Evolutionary conservation across 371 early-diverging fungal species (phyloP).

Genomic region (Choanephora cucurbitarum): DNA sequence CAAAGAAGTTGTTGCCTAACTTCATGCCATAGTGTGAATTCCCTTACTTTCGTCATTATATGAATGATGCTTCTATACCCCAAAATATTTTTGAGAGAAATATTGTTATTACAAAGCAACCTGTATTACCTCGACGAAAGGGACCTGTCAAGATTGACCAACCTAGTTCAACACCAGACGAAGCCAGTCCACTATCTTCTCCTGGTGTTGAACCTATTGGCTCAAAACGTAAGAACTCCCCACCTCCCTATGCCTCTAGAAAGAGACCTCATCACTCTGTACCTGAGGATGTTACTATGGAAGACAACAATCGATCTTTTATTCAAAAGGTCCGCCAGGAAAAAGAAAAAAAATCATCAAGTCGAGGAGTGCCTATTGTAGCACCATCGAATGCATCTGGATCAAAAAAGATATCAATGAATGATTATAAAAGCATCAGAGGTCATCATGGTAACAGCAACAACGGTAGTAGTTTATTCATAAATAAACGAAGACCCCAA

Average conservation of each 20-base stretch:
- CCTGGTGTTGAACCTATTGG: neutral
- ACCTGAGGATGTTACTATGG: slow-evolving; percentile 1
- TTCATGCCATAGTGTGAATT: slow-evolving; percentile 16
- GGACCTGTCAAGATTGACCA: slow-evolving; percentile 12
- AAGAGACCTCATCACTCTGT: neutral
- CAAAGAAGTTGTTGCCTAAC: neutral
- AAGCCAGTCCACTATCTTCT: neutral
- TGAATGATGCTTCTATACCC: slow-evolving; percentile 8
- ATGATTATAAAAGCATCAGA: slow-evolving; percentile 23
- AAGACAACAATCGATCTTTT: slow-evolving; percentile 4
- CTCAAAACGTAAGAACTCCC: neutral
- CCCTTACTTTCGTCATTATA: slow-evolving; percentile 23
- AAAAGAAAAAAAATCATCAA: slow-evolving; percentile 6
- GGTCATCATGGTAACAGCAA: slow-evolving; percentile 14
- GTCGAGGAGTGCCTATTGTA: neutral
- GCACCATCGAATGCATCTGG: neutral
- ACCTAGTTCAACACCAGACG: neutral
- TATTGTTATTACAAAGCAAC: neutral
- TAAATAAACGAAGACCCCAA: slow-evolving; percentile 10
- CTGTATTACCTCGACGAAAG: slow-evolving; percentile 1
- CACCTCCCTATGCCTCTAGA: neutral
- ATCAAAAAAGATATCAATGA: slow-evolving; percentile 6
- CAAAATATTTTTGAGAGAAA: slow-evolving; percentile 22
- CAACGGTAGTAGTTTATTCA: slow-evolving; percentile 21
- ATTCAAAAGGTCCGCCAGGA: slow-evolving; percentile 19